Base-by-base conservation (phyloP, 169 alveolate genomes). In the Plasmodium ovale region DNA sequence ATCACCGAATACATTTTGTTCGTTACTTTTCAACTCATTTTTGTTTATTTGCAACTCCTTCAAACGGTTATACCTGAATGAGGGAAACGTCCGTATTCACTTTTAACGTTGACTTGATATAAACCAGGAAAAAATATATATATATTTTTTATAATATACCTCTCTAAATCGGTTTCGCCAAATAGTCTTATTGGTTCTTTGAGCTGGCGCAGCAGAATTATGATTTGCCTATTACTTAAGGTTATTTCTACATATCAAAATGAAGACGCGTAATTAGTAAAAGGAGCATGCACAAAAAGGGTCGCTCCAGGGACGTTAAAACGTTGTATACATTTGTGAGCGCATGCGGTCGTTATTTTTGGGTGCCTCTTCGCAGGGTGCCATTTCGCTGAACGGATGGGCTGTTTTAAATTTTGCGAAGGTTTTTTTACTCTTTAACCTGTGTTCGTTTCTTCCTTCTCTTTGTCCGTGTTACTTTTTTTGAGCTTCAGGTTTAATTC, bases 131-230 rank as follows among this genome's bases (percentile, higher is more conserved):
- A 56, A 70, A 35, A 49, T 42, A 60, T 25, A 2, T 25, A n/a
- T 64, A 4, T 23, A 21, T 67, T 10, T 62, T 60, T 3, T 60
- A 14, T 54, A 21, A 62, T 67, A 33, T 88, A 94, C 91, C 97
- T 84, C 79, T 94, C 60, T 88, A 85, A 60, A 69, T 94, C 96
- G 19, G 95, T 92, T 72, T 96, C 98, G 1, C 97, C 97, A 93
- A 95, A 96, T 44, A 92, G 87, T 16, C 96, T 92, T 10, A 94
- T 88, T 6, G 98, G 97, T 37, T 94, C 94, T 16, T 94, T 93
- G 27, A 93, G 65, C 31, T 88, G 91, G 31, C 98, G 87, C 5
- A 96, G 93, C 29, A 93, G 31, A 33, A 70, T 74, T 68, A 92
- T 67, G 3, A 96, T 93, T 73, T 94, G 89, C 21, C 58, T 79